phyloP scores from a whole-genome alignment of 1,284 basidiomycete genomes.

The Malassezia sympodialis region DNA sequence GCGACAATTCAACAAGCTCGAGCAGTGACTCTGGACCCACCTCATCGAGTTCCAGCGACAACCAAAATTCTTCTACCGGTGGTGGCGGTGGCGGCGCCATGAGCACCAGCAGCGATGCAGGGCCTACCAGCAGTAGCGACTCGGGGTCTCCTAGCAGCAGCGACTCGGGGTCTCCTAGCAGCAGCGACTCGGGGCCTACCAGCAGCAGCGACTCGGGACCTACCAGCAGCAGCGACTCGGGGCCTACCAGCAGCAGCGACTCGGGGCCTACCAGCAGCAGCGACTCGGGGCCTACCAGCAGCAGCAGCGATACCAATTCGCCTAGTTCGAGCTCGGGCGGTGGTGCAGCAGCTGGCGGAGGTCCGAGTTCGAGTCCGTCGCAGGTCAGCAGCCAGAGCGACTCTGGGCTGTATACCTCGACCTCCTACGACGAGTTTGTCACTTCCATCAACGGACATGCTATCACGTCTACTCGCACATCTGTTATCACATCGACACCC shows the following conservation, averaged over 20 bases:
- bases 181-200: background rate
- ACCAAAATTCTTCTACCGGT: background rate
- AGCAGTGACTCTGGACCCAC: background rate
- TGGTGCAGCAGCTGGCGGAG: background rate
- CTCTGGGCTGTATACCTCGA: background rate
- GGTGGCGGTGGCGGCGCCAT: background rate
- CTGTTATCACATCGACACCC: conserved; percentile 19
- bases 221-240: background rate
- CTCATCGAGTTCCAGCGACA: background rate
- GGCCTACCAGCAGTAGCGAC: background rate
- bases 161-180: background rate
- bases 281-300: background rate
- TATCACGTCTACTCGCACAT: background rate
- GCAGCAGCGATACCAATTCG: background rate
- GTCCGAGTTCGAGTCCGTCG: background rate
- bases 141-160: background rate
- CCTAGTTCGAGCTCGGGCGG: background rate
- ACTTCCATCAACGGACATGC: background rate
- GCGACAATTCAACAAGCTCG: background rate
- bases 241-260: background rate
- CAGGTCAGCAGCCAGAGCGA: background rate
- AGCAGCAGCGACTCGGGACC: background rate
- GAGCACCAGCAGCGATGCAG: background rate
- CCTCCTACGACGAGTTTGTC: background rate
- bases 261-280: background rate